Base-by-base conservation (phyloP, 768 basidiomycete species). In the Clavulina sp. region DNA sequence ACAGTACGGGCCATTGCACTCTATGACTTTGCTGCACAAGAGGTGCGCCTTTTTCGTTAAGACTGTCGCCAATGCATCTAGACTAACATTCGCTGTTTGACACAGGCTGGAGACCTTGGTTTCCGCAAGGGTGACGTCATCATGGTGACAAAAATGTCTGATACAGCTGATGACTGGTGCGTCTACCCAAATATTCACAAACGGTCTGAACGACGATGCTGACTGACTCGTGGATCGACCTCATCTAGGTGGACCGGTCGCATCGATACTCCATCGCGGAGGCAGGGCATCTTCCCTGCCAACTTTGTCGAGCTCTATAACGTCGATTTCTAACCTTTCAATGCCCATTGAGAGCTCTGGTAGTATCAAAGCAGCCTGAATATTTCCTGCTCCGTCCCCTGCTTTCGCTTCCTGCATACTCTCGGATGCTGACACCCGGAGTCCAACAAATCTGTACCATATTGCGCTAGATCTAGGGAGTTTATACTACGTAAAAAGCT, bases 71-170 rank as follows among this genome's bases (percentile, higher is more conserved):
- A 34, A 16, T 53, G 50, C 19, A 16, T 5, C 13, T 18, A 16
- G 38, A 9, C 29, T 47, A 21, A 36, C 40, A 2, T 29, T 18
- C 26, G 2, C 4, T 4, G n/a, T 5, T 16, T 9, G 13, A 32
- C 21, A 34, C 34, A 55, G 54, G 30, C 47, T 29, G 55, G 55
- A 0, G 55, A 56, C 48, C 53, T 56, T 19, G 54, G 54, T 28
- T 56, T 56, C 41, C 19, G 28, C 3, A 49, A 54, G 46, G 55
- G 55, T 3, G 55, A 56, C 30, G 53, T 56, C n/a, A 54, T 56
- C 9, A 49, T 36, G n/a, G 47, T 56, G 9, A 26, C 41, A 24
- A 32, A 56, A 32, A 53, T 43, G 40, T 49, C 53, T 4, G 54
- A 43, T 9, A 56, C 29, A 4, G 41, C 55, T 9, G 52, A 56